Evolutionary conservation across 1,284 basidiomycete species (phyloP), one percentile per base, ranked within the genome.

Genomic region (Malassezia yamatoensis): DNA sequence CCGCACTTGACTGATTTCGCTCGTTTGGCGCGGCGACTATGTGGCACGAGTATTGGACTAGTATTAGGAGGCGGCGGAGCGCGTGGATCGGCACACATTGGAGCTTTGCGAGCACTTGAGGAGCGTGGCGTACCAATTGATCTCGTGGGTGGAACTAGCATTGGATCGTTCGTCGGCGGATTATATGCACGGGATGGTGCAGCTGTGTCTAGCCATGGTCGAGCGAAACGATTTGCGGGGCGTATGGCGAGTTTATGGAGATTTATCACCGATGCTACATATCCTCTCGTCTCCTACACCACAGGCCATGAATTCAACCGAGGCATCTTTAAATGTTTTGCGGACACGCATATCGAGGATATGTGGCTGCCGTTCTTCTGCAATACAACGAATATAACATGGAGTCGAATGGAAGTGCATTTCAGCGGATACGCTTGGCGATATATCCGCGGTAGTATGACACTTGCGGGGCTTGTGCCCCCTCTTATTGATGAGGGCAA

Each of bases 331-430:
- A 62, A 62, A 43, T 56, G 60, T 47, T 64, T 68, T 29, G 57
- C 62, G 35, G 65, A 60, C 44, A 53, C 49, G 50, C 63, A 70
- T 75, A 96, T 98, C 52, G 91, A 96, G 77, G 90, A 94, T 77
- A 93, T 94, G 86, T 98, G 93, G 94, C 80, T 98, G 4, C 93
- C 94, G 2, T 99, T 86, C 78, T 99, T 91, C 78, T 94, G 90
- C 77, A 96, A 96, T 70, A 90, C 91, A 7, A 96, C 94, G n/a
- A 96, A 96, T 71, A 96, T 99, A 73, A 91, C 87, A 49, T 90
- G 88, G 56, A 94, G 90, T 10, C 81, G 85, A 5, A 96, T 98
- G 90, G 90, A 96, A 73, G 86, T 96, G 39, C 94, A 99, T 70
- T 87, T 93, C 59, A 88, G 87, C 5, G 91, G 91, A 10, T 96